A percentile compares a stretch with the other conserved stretches of the same genome.
Evolutionary conservation across 192 early-diverging fungal genomes (phyloP).

Genomic region (Coemansia sp.): DNA sequence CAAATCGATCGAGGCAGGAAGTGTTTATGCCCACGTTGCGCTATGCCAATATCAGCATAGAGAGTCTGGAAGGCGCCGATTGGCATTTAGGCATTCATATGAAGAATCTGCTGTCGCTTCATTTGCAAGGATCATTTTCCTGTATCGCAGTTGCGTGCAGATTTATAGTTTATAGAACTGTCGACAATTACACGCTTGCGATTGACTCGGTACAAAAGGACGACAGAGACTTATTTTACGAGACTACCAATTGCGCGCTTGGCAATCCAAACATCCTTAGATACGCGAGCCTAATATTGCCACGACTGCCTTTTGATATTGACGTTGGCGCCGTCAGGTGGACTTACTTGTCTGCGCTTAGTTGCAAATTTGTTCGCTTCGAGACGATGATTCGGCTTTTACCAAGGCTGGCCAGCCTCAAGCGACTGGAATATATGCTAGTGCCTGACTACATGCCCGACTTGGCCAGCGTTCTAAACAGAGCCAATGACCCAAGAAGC

Average conservation of each 20-base stretch:
- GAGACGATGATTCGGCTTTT: neutral
- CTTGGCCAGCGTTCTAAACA: neutral
- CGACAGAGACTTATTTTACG: neutral
- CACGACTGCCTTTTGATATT: neutral
- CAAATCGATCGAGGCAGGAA: neutral
- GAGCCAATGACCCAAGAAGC: too few relatives aligned
- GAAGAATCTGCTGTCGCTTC: neutral
- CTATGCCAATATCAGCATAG: neutral
- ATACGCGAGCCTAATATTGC: neutral
- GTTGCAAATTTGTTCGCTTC: neutral
- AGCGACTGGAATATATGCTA: neutral
- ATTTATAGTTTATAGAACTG: neutral
- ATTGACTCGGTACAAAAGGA: neutral
- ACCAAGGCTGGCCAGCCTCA: neutral
- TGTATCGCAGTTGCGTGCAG: neutral
- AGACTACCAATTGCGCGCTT: neutral
- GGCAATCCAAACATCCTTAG: neutral
- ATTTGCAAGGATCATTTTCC: neutral
- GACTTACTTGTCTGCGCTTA: neutral
- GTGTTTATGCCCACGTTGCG: neutral
- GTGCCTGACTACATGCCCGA: neutral
- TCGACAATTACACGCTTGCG: neutral
- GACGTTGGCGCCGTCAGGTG: neutral
- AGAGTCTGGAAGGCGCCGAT: neutral
- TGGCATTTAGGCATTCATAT: neutral